Evolutionary conservation across 345 rosid genomes (phyloP).

Genomic region (Atalantia buxifolia): DNA sequence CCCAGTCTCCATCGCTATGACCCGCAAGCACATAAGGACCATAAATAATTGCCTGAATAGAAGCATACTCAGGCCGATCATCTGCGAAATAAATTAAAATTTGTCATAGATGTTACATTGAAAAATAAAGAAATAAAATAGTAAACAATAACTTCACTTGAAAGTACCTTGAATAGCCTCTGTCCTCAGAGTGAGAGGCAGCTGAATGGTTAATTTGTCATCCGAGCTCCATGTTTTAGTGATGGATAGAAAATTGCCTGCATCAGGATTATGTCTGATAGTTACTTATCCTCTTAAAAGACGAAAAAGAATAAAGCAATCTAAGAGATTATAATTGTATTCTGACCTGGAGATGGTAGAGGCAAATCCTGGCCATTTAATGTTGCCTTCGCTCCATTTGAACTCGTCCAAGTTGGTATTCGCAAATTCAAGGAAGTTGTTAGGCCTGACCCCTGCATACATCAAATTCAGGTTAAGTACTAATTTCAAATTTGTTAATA

Average conservation of each 20-base stretch:
- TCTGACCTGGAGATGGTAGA: conserved; percentile 63
- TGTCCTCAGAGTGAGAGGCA: conserved; percentile 60
- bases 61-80: conserved; percentile 69
- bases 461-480: neutral
- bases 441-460: conserved; percentile 40
- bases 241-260: conserved; percentile 63
- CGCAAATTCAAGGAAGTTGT: conserved; percentile 66
- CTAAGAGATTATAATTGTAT: neutral
- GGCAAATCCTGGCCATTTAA: conserved; percentile 48
- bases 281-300: neutral
- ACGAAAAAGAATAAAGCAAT: neutral
- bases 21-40: conserved; percentile 89
- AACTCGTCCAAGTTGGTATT: conserved; percentile 66
- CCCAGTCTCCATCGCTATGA: conserved; percentile 60
- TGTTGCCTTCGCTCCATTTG: conserved; percentile 51
- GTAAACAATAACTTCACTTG: neutral
- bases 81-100: conserved; percentile 33
- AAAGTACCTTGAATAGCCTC: conserved; percentile 80
- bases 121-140: neutral
- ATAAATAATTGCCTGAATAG: conserved; percentile 76
- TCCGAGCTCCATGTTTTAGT: conserved; percentile 51
- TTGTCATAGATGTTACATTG: neutral
- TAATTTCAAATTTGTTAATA: too few relatives aligned
- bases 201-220: conserved; percentile 55
- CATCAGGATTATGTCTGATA: neutral